phyloP scores from a whole-genome alignment of 306 rosid genomes.

The Fragaria ananassa region DNA sequence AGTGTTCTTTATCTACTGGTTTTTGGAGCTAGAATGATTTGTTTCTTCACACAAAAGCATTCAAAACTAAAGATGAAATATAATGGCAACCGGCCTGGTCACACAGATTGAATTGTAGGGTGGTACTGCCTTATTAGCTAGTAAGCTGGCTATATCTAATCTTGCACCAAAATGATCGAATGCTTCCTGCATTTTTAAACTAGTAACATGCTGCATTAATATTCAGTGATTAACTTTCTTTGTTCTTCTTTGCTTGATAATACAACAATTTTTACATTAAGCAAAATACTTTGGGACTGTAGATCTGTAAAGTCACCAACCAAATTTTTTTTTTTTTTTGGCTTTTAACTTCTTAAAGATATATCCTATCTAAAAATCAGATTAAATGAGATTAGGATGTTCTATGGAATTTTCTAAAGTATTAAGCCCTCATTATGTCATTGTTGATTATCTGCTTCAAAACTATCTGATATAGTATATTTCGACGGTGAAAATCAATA shows the following conservation, averaged over 20 bases:
- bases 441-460: background rate
- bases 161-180: background rate
- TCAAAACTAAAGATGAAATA: slow-evolving; percentile 1
- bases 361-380: background rate
- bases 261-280: background rate
- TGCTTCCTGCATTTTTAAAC: background rate
- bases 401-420: background rate
- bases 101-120: background rate
- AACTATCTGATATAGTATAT: background rate
- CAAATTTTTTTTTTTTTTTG: no score
- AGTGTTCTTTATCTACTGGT: slow-evolving; percentile 12
- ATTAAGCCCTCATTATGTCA: background rate
- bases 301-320: background rate
- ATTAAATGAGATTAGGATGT: background rate
- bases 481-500: background rate
- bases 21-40: slow-evolving; percentile 17
- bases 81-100: slow-evolving; percentile 8
- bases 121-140: background rate
- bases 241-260: background rate
- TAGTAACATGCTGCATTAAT: background rate
- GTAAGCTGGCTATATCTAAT: background rate
- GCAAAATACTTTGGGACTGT: background rate
- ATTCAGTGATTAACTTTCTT: background rate
- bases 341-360: background rate
- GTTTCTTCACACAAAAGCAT: slow-evolving; percentile 8